phyloP scores from a whole-genome alignment of 495 filamentous ascomycete species.

The Penicillium atrosanguineum region DNA sequence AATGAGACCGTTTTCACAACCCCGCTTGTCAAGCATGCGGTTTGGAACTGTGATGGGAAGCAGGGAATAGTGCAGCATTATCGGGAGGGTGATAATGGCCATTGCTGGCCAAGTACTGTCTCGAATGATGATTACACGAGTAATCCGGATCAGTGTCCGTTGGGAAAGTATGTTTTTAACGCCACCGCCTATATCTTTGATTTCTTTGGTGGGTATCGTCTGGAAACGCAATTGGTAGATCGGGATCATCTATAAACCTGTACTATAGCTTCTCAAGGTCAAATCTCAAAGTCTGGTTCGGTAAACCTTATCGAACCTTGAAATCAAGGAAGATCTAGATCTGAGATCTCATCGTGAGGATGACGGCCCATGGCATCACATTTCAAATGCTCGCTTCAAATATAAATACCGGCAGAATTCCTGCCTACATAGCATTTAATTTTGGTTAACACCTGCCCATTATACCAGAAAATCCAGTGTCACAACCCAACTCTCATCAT shows the following conservation, averaged over 20 bases:
- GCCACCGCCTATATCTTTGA: constrained; percentile 26
- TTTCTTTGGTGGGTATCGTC: constrained; percentile 14
- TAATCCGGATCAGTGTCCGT: constrained; percentile 7
- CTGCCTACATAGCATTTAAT: too few relatives aligned
- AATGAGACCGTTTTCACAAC: constrained; percentile 20
- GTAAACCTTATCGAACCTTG: too few relatives aligned
- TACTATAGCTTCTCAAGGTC: neutral
- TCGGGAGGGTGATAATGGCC: constrained; percentile 42
- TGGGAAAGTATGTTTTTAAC: constrained; percentile 23
- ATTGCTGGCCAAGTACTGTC: constrained; percentile 45
- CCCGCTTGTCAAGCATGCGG: constrained; percentile 23
- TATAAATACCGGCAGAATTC: too few relatives aligned
- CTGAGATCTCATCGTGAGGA: too few relatives aligned
- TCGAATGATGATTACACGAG: constrained; percentile 32
- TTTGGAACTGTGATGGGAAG: constrained; percentile 36
- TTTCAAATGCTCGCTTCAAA: too few relatives aligned
- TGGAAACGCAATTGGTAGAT: neutral
- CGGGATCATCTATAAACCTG: neutral
- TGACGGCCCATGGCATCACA: too few relatives aligned
- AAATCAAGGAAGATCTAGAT: too few relatives aligned
- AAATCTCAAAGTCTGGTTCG: too few relatives aligned
- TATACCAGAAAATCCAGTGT: too few relatives aligned
- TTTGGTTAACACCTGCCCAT: too few relatives aligned
- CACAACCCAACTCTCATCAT: too few relatives aligned
- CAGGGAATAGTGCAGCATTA: constrained; percentile 45